Conservation (phyloP, 108 stramenopile species). For the Halocafeteria seosinensis region DNA sequence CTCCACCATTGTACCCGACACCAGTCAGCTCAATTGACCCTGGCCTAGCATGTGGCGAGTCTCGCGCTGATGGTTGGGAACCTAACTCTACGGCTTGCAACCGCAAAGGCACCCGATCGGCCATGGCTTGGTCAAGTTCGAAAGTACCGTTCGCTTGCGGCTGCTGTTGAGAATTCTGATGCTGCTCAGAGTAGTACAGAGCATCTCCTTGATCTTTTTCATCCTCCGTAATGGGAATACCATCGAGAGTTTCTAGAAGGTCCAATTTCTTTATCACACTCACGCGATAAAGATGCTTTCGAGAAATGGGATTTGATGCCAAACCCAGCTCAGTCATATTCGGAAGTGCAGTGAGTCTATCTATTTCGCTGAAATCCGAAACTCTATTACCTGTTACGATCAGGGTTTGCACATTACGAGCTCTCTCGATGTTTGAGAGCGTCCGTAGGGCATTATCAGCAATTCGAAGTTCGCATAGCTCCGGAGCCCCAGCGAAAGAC, state of each 20-base stretch:
- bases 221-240: constrained; percentile 3
- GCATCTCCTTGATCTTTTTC: constrained; percentile 6
- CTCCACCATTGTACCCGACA: no score
- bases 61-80: no score
- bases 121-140: no score
- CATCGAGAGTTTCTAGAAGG: constrained; percentile 7
- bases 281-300: constrained; percentile 13
- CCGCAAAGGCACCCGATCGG: no score
- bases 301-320: constrained; percentile 8
- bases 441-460: constrained; percentile 22
- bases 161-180: no score
- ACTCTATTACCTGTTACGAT: constrained; percentile 5
- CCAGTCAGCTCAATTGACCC: no score
- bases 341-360: constrained; percentile 5
- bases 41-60: no score
- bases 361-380: constrained; percentile 10
- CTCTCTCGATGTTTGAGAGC: background rate
- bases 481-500: constrained; percentile 1
- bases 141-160: no score
- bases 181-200: background rate
- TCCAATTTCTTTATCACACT: background rate
- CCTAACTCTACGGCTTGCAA: no score
- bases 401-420: constrained; percentile 1
- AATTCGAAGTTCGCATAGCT: constrained; percentile 18
- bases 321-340: background rate